A percentile compares a stretch with the other conserved stretches of the same genome.
These are phyloP conservation scores for Sabuloglossum arenarium DNA, from an alignment of 495 filamentous ascomycete species.

Conservation along the genomic window DNA sequence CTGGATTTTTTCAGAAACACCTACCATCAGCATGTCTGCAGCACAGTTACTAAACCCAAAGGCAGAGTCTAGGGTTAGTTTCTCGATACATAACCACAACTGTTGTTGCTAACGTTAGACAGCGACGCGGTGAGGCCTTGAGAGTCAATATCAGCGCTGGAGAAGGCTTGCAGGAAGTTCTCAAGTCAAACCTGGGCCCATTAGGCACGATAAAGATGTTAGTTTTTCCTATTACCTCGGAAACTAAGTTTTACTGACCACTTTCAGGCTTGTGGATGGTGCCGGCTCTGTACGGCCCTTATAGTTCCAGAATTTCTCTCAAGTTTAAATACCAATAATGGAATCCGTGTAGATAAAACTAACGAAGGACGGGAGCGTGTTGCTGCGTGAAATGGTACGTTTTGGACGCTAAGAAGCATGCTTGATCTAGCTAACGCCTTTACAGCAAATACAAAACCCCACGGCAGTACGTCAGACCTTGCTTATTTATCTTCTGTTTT, in stretches of 20 bases:
- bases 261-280: slow-evolving; percentile 76
- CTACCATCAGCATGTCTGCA: slow-evolving; percentile 41
- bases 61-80: slow-evolving; percentile 76
- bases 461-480: slow-evolving; percentile 41
- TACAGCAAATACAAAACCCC: slow-evolving; percentile 60
- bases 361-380: slow-evolving; percentile 94
- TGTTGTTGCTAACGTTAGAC: slow-evolving; percentile 22
- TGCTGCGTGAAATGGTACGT: slow-evolving; percentile 87
- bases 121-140: slow-evolving; percentile 90
- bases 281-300: slow-evolving; percentile 55
- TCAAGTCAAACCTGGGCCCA: slow-evolving; percentile 90
- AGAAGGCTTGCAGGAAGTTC: slow-evolving; percentile 77
- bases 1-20: background rate
- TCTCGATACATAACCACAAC: slow-evolving; percentile 15
- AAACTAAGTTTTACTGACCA: background rate
- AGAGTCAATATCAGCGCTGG: slow-evolving; percentile 92
- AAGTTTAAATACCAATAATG: slow-evolving; percentile 5
- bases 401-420: background rate
- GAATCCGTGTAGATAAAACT: slow-evolving; percentile 61
- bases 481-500: background rate
- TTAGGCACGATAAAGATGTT: slow-evolving; percentile 94
- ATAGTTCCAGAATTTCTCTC: background rate
- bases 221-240: slow-evolving; percentile 9
- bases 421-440: slow-evolving; percentile 17
- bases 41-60: slow-evolving; percentile 96